Conservation (phyloP, 306 rosid genomes). For the Vigna angularis region DNA sequence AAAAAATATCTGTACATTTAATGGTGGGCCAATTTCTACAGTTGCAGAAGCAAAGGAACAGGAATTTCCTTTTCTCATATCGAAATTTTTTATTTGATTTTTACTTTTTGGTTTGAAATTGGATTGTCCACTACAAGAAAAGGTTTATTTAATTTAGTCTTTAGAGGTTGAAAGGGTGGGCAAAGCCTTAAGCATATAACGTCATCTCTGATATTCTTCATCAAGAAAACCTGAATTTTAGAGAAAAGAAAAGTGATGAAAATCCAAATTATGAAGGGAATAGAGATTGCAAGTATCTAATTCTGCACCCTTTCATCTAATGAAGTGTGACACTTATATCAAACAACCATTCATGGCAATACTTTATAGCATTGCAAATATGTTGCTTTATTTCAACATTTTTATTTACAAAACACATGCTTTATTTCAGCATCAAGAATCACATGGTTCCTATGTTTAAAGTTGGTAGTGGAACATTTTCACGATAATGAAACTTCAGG, state of each 20-base stretch:
- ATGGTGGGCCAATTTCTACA: slow-evolving; percentile 4
- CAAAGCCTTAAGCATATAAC: slow-evolving; percentile 33
- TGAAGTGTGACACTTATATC: slow-evolving; percentile 25
- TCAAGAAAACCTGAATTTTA: slow-evolving; percentile 38
- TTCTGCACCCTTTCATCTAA: slow-evolving; percentile 35
- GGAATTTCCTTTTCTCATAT: slow-evolving; percentile 38
- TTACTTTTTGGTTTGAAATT: background rate
- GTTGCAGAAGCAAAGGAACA: background rate
- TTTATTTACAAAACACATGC: background rate
- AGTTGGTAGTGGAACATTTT: slow-evolving; percentile 23
- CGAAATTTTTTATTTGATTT: background rate
- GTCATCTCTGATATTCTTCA: slow-evolving; percentile 42
- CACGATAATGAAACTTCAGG: background rate
- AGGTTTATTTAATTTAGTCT: slow-evolving; percentile 22
- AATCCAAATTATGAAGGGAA: slow-evolving; percentile 32
- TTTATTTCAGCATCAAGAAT: slow-evolving; percentile 37
- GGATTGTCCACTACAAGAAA: slow-evolving; percentile 31
- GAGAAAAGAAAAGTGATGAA: background rate
- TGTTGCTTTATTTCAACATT: slow-evolving; percentile 26
- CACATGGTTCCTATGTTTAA: slow-evolving; percentile 35
- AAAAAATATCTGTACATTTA: no score
- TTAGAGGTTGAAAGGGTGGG: slow-evolving; percentile 15
- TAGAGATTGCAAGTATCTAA: slow-evolving; percentile 41
- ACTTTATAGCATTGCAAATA: background rate
- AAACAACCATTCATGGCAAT: slow-evolving; percentile 23